Base-by-base conservation (phyloP, 768 basidiomycete genomes). In the Exidia glandulosa region DNA sequence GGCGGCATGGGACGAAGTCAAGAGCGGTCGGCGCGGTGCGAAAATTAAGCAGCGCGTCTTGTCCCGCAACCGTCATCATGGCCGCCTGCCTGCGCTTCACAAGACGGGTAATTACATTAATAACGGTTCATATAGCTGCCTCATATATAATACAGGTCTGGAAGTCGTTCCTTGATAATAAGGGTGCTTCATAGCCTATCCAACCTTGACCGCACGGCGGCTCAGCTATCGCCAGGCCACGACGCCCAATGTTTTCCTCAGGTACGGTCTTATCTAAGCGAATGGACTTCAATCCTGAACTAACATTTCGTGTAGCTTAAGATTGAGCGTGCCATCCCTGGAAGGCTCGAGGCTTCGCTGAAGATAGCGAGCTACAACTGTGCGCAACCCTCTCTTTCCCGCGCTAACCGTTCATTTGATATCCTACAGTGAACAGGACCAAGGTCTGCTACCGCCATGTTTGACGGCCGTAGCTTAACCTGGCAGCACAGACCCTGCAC, bases 201-300 rank as follows among this genome's bases (percentile, higher is more conserved):
- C 33, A 41, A 19, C 32, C 9, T 47, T 19, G 29, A 30, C 3
- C 31, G 48, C 14, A 33, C n/a, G 57, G 19, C 60, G 52, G 37
- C 25, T 2, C 32, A 57, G 13, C 29, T 19, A 3, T 45, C 61
- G 33, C 54, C 68, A 90, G 89, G 90, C 4, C 90, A 92, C 67
- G 90, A 91, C 66, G 77, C 80, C 23, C 82, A 81, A 60, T 90
- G 90, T 67, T 88, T 91, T 70, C 88, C 88, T 1, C 85, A 88
- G 64, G 88, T 89, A 66, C 23, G 41, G 16, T 25, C 41, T 12
- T 6, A 14, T 1, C 5, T 3, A 4, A 6, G 16, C 41, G 23
- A 23, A 19, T 65, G 32, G 14, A 50, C 57, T 32, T 36, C 27
- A 56, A 41, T 54, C 36, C 55, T n/a, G 29, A 45, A 52, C 27